These are phyloP conservation scores for Scutellaria minor DNA, from an alignment of 257 asterid genomes.

Conservation along the genomic window DNA sequence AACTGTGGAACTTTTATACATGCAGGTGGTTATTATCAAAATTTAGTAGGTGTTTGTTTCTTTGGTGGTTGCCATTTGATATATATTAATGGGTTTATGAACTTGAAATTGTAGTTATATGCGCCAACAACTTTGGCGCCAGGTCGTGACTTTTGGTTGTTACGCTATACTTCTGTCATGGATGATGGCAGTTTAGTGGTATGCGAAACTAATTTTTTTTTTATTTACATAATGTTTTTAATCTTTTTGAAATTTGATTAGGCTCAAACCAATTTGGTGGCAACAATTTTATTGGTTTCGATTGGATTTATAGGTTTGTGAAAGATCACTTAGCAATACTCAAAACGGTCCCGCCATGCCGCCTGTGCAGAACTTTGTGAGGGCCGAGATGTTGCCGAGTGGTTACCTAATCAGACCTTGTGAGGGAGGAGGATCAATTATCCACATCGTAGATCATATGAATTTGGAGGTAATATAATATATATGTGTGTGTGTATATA, in stretches of 20 bases:
- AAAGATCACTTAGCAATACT: slow-evolving; percentile 85
- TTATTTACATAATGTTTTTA: neutral
- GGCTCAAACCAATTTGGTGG: neutral
- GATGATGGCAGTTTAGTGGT: slow-evolving; percentile 97
- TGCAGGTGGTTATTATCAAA: slow-evolving; percentile 60
- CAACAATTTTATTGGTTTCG: slow-evolving; percentile 22
- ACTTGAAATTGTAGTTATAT: slow-evolving; percentile 56
- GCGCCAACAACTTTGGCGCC: slow-evolving; percentile 95
- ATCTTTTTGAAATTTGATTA: neutral
- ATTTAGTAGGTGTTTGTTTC: neutral
- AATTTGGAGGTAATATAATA: slow-evolving; percentile 69
- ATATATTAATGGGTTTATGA: slow-evolving; percentile 20
- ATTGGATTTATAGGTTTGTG: slow-evolving; percentile 65
- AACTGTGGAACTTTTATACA: slow-evolving; percentile 86
- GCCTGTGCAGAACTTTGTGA: slow-evolving; percentile 78
- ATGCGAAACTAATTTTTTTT: slow-evolving; percentile 31
- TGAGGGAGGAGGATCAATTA: slow-evolving; percentile 93
- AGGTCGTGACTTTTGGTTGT: slow-evolving; percentile 90
- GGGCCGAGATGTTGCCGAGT: slow-evolving; percentile 91
- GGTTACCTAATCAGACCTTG: slow-evolving; percentile 91
- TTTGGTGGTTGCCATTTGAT: neutral
- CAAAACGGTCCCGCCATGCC: slow-evolving; percentile 95
- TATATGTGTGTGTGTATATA: neutral
- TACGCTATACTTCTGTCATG: slow-evolving; percentile 84
- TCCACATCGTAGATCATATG: slow-evolving; percentile 94